These are phyloP conservation scores for Russula brevipes DNA, from an alignment of 768 basidiomycete genomes.

Conservation along the genomic window DNA sequence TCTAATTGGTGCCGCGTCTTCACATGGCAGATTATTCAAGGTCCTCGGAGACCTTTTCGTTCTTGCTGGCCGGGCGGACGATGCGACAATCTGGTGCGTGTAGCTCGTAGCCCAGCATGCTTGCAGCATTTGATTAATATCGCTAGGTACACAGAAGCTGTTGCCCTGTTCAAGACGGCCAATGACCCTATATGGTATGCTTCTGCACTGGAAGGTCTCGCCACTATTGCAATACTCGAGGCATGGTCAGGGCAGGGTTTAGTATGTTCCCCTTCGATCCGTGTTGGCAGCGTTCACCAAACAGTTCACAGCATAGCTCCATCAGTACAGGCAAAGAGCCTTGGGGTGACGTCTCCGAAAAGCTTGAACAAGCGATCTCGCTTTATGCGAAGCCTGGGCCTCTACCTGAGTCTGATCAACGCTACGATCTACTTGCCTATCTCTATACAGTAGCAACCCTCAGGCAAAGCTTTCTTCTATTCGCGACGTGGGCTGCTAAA, in stretches of 20 bases:
- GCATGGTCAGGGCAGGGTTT: slow-evolving; percentile 78
- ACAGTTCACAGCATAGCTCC: slow-evolving; percentile 17
- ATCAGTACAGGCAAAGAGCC: slow-evolving; percentile 45
- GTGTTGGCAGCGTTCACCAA: background rate
- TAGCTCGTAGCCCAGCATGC: slow-evolving; percentile 8
- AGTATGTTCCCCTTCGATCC: slow-evolving; percentile 40
- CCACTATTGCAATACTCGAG: slow-evolving; percentile 72
- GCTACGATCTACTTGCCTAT: slow-evolving; percentile 58
- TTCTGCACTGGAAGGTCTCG: slow-evolving; percentile 78
- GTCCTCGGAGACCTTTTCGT: slow-evolving; percentile 85
- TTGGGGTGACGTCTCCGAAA: slow-evolving; percentile 76
- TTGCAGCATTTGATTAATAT: slow-evolving; percentile 26
- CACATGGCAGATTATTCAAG: slow-evolving; percentile 83
- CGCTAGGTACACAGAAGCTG: slow-evolving; percentile 79
- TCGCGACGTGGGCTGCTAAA: slow-evolving; percentile 79
- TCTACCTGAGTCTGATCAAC: slow-evolving; percentile 42
- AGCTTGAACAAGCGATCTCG: slow-evolving; percentile 49
- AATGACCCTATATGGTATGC: slow-evolving; percentile 89
- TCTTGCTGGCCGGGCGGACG: slow-evolving; percentile 77
- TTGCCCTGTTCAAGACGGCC: slow-evolving; percentile 65
- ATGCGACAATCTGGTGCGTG: slow-evolving; percentile 72
- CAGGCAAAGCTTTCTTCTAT: slow-evolving; percentile 67
- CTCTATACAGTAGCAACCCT: slow-evolving; percentile 64
- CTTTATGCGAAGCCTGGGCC: slow-evolving; percentile 59
- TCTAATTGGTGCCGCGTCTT: slow-evolving; percentile 61